A percentile compares a stretch with the other conserved stretches of the same genome.
Evolutionary conservation across 1,284 basidiomycete species (phyloP).

Genomic region (Volvariella volvacea): DNA sequence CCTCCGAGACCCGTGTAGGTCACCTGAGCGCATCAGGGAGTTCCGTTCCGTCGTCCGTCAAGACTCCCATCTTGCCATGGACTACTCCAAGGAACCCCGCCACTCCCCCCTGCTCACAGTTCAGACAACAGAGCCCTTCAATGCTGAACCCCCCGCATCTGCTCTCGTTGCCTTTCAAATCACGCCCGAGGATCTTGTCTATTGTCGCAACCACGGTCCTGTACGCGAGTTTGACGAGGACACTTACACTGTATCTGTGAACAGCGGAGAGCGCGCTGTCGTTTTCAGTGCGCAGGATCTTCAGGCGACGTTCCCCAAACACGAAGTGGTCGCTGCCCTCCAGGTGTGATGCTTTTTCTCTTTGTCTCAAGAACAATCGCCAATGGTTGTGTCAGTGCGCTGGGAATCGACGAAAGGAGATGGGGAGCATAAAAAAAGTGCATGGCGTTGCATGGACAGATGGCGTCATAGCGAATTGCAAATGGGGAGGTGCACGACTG

Average conservation of each 20-base stretch:
- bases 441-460: slow-evolving; percentile 54
- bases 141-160: slow-evolving; percentile 48
- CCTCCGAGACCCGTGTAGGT: neutral
- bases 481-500: slow-evolving; percentile 52
- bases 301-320: slow-evolving; percentile 32
- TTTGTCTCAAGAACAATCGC: neutral
- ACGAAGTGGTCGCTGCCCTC: slow-evolving; percentile 46
- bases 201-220: slow-evolving; percentile 55
- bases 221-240: slow-evolving; percentile 44
- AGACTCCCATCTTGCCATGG: slow-evolving; percentile 23
- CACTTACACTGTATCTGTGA: slow-evolving; percentile 35
- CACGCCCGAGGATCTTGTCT: slow-evolving; percentile 54
- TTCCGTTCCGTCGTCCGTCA: neutral
- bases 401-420: slow-evolving; percentile 60
- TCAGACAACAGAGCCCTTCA: slow-evolving; percentile 43
- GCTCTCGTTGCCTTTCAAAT: slow-evolving; percentile 45
- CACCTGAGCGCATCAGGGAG: slow-evolving; percentile 4
- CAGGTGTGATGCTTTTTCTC: slow-evolving; percentile 34
- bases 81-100: slow-evolving; percentile 34
- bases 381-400: slow-evolving; percentile 43
- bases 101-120: slow-evolving; percentile 42
- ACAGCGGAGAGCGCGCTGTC: slow-evolving; percentile 25
- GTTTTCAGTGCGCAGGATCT: slow-evolving; percentile 35
- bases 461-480: slow-evolving; percentile 56
- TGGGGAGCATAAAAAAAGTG: slow-evolving; percentile 51